A percentile compares a stretch with the other conserved stretches of the same genome.
Evolutionary conservation across 352 stramenopile genomes (phyloP).

Genomic region (Bremia lactucae): DNA sequence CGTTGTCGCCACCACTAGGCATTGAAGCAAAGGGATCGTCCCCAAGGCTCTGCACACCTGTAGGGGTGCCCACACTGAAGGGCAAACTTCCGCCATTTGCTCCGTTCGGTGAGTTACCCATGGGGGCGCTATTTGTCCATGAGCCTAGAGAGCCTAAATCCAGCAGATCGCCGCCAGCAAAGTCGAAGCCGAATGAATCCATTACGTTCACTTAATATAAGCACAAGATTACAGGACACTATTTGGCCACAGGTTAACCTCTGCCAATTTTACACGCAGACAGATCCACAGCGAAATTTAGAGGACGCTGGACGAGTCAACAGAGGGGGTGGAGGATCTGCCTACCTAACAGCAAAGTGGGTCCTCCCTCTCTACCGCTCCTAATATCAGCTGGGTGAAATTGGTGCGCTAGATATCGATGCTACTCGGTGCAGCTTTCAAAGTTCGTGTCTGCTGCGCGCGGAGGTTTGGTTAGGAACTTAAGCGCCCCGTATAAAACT

Average conservation of each 20-base stretch:
- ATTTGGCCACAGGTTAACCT: conserved; percentile 2
- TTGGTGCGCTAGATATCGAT: conserved; percentile 1
- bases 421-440: conserved; percentile 4
- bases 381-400: background rate
- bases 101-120: conserved; percentile 57
- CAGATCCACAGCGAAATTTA: conserved; percentile 1
- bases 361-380: background rate
- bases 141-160: conserved; percentile 63
- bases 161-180: conserved; percentile 56
- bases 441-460: conserved; percentile 7
- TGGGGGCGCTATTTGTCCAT: conserved; percentile 53
- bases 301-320: background rate
- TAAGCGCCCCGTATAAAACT: conserved; percentile 26
- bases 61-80: conserved; percentile 80
- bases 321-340: background rate
- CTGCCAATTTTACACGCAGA: background rate
- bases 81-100: conserved; percentile 29
- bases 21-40: conserved; percentile 60
- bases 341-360: conserved; percentile 7
- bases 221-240: conserved; percentile 20
- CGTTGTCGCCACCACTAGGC: conserved; percentile 33
- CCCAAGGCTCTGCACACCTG: conserved; percentile 70
- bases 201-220: conserved; percentile 36
- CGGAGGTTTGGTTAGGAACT: conserved; percentile 15
- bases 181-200: conserved; percentile 83